Conservation (phyloP, 2,329 filamentous ascomycete genomes). For the Aspergillus thermomutatus region DNA sequence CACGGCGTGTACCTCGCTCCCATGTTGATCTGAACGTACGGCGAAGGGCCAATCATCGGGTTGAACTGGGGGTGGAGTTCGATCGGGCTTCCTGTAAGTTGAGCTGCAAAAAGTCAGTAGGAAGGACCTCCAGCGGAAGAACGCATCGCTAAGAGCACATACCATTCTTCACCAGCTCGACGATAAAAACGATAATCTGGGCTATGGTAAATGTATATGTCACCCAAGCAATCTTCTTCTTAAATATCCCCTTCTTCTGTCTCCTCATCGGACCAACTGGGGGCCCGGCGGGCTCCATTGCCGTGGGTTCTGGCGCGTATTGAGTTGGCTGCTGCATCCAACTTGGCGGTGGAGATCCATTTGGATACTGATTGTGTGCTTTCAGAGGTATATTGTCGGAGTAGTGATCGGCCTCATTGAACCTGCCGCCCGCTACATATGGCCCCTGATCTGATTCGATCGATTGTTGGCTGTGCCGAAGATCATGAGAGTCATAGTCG, state of each 20-base stretch:
- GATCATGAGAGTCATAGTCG: constrained; percentile 40
- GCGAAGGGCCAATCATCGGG: constrained; percentile 93
- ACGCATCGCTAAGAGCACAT: constrained; percentile 32
- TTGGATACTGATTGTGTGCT: constrained; percentile 32
- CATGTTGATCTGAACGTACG: constrained; percentile 92
- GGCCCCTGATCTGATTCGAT: constrained; percentile 32
- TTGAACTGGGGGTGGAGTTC: constrained; percentile 82
- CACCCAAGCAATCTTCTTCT: constrained; percentile 67
- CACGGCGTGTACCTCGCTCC: constrained; percentile 88
- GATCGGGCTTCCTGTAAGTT: constrained; percentile 68
- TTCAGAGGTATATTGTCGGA: constrained; percentile 43
- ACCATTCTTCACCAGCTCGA: constrained; percentile 82
- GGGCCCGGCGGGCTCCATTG: constrained; percentile 18
- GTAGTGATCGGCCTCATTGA: constrained; percentile 35
- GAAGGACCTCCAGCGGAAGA: background rate
- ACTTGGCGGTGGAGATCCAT: constrained; percentile 27
- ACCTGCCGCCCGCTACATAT: constrained; percentile 29
- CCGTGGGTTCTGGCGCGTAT: constrained; percentile 53
- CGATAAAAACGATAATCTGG: constrained; percentile 84
- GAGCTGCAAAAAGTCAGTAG: constrained; percentile 45
- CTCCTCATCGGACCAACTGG: constrained; percentile 16
- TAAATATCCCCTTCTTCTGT: constrained; percentile 54
- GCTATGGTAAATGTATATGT: constrained; percentile 74
- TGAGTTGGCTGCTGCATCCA: constrained; percentile 45
- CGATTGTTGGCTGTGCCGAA: constrained; percentile 37